A percentile compares a stretch with the other conserved stretches of the same genome.
These are phyloP conservation scores for Penicillium vulpinum DNA, from an alignment of 2,329 filamentous ascomycete genomes.

Conservation along the genomic window DNA sequence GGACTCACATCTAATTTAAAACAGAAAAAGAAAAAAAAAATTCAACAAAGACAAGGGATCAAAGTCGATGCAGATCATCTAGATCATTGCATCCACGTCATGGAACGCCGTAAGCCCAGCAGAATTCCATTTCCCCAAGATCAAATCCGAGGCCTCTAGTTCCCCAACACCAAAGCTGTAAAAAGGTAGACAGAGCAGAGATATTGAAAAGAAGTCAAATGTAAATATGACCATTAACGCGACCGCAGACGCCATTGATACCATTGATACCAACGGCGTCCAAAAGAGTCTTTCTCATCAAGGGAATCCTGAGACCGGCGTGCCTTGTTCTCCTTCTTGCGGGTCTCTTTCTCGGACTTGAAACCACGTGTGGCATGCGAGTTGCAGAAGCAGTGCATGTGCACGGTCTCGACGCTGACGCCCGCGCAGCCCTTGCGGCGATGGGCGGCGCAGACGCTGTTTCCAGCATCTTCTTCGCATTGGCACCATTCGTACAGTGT, in stretches of 20 bases:
- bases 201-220: constrained; percentile 1
- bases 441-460: constrained; percentile 31
- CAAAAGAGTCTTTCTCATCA: constrained; percentile 28
- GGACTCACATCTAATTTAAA: neutral
- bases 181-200: constrained; percentile 3
- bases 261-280: constrained; percentile 30
- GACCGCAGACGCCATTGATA: constrained; percentile 33
- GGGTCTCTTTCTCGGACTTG: constrained; percentile 33
- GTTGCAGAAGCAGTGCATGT: constrained; percentile 43
- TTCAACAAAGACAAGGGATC: neutral
- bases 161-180: constrained; percentile 21
- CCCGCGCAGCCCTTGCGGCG: constrained; percentile 32
- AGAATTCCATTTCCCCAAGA: neutral
- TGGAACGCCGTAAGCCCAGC: neutral
- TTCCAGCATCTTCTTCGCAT: constrained; percentile 39
- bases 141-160: constrained; percentile 2
- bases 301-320: constrained; percentile 23
- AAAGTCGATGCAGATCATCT: neutral
- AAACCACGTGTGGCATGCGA: constrained; percentile 36
- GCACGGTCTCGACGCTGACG: constrained; percentile 37
- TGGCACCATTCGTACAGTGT: constrained; percentile 43
- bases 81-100: neutral
- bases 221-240: constrained; percentile 10
- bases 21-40: neutral
- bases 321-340: constrained; percentile 25